Conservation (phyloP, 2,329 filamentous ascomycete genomes). For the Scedosporium apiospermum region DNA sequence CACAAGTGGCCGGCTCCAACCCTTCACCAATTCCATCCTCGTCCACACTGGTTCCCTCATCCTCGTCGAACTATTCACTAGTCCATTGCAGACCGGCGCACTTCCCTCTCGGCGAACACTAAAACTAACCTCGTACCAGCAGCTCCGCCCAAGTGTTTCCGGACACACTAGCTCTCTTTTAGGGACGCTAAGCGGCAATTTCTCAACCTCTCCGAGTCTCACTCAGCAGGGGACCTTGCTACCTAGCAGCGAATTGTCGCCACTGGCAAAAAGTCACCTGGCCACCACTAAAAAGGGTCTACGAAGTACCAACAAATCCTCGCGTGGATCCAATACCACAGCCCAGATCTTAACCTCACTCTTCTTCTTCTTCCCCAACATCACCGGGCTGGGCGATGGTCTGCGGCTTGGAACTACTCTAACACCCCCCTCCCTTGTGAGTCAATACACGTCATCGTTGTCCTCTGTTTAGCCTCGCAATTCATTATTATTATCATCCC, state of each 20-base stretch:
- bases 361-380: not conserved
- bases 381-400: slow-evolving; percentile 6
- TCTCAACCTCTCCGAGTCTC: slow-evolving; percentile 3
- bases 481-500: not conserved
- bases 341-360: slow-evolving; percentile 1
- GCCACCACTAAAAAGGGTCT: slow-evolving; percentile 7
- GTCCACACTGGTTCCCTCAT: not conserved
- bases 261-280: slow-evolving; percentile 7
- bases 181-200: slow-evolving; percentile 2
- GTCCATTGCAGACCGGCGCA: not conserved
- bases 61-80: not conserved
- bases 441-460: slow-evolving; percentile 1
- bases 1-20: not conserved
- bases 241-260: not conserved
- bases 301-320: slow-evolving; percentile 2
- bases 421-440: not conserved
- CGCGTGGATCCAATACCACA: slow-evolving; percentile 4
- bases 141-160: slow-evolving; percentile 4
- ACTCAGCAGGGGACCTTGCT: slow-evolving; percentile 6
- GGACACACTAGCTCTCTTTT: slow-evolving; percentile 6
- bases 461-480: not conserved
- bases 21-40: not conserved
- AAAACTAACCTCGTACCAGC: not conserved
- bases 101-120: not conserved
- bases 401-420: not conserved